Evolutionary conservation across 805 yeast genomes (phyloP), one percentile per base, ranked within the genome.

Genomic region (Yarrowia sp.): DNA sequence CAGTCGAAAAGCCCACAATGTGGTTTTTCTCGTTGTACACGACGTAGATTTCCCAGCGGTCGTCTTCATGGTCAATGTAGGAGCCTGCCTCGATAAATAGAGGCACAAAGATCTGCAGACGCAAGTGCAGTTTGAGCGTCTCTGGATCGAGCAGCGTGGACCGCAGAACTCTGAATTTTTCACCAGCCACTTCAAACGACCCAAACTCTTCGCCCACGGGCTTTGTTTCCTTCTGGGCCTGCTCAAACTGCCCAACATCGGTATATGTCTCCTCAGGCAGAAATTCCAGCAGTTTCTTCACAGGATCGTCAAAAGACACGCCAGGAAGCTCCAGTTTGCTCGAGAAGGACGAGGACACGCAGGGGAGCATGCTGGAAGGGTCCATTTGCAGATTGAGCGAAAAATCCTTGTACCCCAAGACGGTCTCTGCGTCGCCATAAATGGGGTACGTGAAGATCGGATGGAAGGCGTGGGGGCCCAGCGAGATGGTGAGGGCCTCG

Each of bases 51-150:
- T 88, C 90, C 99, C 99, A 94, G 16, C 81, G 78, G 8, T 80
- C 79, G 72, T 94, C 99, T 0, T 72, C 72, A 38, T 80, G 78
- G 70, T 92, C 97, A 62, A 94, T 90, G 68, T 83, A 89, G 0
- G 96, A 84, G 1, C 97, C 98, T 0, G 97, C 98, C 71, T 94
- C 99, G 67, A 94, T 93, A 74, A 86, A 91, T 10, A 94, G 77
- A 25, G 93, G 75, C 14, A 89, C 88, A 67, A 94, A 82, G 1
- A 92, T 84, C 67, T 90, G 96, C 66, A 91, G 78, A 63, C 97
- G 75, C 55, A 79, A 74, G 68, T 86, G 92, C 58, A 90, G 72
- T 65, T 81, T 83, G 47, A 74, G 67, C 0, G 85, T 84, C 6
- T 68, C 69, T 0, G 69, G 69, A 47, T 77, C 79, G 12, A 71